Evolutionary conservation across 345 rosid genomes (phyloP), one percentile per base, ranked within the genome.

Genomic region (Fremontodendron californicum): DNA sequence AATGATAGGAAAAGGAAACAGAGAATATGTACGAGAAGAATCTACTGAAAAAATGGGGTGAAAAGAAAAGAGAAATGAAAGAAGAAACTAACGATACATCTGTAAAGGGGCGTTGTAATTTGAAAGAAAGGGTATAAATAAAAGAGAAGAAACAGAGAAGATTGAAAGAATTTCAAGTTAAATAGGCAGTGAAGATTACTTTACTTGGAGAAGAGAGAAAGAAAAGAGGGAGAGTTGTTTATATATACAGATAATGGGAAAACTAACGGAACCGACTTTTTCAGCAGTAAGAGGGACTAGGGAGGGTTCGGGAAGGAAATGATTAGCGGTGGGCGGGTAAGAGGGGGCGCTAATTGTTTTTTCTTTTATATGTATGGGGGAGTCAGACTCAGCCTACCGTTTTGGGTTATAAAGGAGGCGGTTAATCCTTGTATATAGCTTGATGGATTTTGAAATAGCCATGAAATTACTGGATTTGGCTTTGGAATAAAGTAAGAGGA

Each of bases 201-300:
- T 68, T 43, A 16, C n/a, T 68, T 68, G 72, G 54, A 42, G 71
- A 23, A 66, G 71, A 67, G n/a, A 42, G 72, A 42, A 67, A 42
- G 8, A 66, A 21, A 13, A 19, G 5, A 21, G 10, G 19, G 0
- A 71, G 48, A 67, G 78, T 23, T 21, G 35, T 40, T 43, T 9
- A 66, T 2, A 29, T 3, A 37, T 9, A 54, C 25, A 54, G 9
- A n/a, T 1, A 21, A 3, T 2, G 29, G 27, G 6, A 9, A 66
- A 29, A 52, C 58, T 6, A 39, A n/a, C 23, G 23, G 29, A 39
- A 68, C 23, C 73, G 73, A 43, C 73, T 21, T 23, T 43, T 43
- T 15, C 2, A 23, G 19, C 19, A 4, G 18, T 42, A n/a, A n/a
- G n/a, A n/a, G n/a, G n/a, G n/a, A n/a, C n/a, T n/a, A n/a, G 54